Evolutionary conservation across 257 asterid genomes (phyloP).

Genomic region (Capsicum chinense): DNA sequence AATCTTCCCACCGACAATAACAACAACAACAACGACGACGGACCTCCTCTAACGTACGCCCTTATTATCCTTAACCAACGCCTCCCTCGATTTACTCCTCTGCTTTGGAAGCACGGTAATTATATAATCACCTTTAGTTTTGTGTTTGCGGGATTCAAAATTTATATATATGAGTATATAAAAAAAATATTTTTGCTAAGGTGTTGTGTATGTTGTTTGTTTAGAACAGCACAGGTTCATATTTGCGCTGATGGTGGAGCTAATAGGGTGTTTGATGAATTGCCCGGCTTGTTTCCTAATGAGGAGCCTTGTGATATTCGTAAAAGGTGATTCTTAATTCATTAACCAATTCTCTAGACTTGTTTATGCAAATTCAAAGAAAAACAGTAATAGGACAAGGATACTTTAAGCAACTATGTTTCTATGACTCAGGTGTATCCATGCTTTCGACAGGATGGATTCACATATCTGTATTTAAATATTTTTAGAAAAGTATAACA

Average conservation of each 20-base stretch:
- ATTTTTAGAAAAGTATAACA: no score
- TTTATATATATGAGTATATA: no score
- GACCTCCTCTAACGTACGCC: slow-evolving; percentile 54
- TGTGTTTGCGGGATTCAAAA: no score
- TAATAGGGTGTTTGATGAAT: slow-evolving; percentile 78
- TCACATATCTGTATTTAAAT: no score
- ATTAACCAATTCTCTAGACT: no score
- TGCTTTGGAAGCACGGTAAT: slow-evolving; percentile 83
- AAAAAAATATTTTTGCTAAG: no score
- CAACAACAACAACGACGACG: slow-evolving; percentile 38
- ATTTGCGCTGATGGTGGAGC: slow-evolving; percentile 97
- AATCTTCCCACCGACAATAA: slow-evolving; percentile 35
- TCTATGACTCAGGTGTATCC: no score
- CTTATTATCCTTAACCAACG: slow-evolving; percentile 75
- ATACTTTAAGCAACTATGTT: no score
- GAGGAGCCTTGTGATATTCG: slow-evolving; percentile 65
- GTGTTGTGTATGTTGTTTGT: slow-evolving; percentile 29
- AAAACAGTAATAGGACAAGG: no score
- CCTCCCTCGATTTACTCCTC: slow-evolving; percentile 81
- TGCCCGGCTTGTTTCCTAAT: slow-evolving; percentile 71
- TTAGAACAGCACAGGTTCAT: slow-evolving; percentile 78
- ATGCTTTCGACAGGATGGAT: no score
- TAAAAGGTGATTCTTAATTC: slow-evolving; percentile 48
- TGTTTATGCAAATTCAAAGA: no score
- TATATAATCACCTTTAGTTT: no score